Conservation (phyloP, 2,329 filamentous ascomycete species). For the Blastomyces parvus region DNA sequence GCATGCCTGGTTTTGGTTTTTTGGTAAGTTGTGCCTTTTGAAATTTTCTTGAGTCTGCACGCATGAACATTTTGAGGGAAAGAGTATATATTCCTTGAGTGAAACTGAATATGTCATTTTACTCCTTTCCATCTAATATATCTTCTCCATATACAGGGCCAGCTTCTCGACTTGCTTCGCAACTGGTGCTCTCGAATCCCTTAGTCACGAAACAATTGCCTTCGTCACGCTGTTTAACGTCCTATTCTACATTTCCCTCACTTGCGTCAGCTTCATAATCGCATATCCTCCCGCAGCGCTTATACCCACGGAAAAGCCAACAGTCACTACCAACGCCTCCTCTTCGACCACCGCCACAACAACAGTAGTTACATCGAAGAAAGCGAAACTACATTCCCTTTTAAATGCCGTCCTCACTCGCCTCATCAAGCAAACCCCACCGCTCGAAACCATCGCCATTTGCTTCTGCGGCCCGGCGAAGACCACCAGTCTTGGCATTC, state of each 20-base stretch:
- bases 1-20: conserved; percentile 42
- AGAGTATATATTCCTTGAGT: neutral
- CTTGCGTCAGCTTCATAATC: conserved; percentile 45
- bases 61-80: neutral
- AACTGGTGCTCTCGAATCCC: conserved; percentile 50
- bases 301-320: conserved; percentile 10
- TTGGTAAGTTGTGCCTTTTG: conserved; percentile 39
- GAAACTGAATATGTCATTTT: neutral
- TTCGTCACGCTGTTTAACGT: conserved; percentile 61
- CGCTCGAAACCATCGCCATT: conserved; percentile 57
- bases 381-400: conserved; percentile 8
- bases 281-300: conserved; percentile 32
- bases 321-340: too few species aligned
- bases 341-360: neutral
- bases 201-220: conserved; percentile 52
- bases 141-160: conserved; percentile 36
- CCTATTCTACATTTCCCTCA: conserved; percentile 55
- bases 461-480: conserved; percentile 68
- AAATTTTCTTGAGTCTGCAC: neutral
- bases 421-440: conserved; percentile 37
- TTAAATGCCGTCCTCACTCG: conserved; percentile 5
- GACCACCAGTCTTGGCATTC: conserved; percentile 61
- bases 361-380: neutral
- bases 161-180: conserved; percentile 45
- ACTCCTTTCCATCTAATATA: conserved; percentile 27